Conservation (phyloP, 2,329 filamentous ascomycete species). For the Pseudocercospora crystallina region DNA sequence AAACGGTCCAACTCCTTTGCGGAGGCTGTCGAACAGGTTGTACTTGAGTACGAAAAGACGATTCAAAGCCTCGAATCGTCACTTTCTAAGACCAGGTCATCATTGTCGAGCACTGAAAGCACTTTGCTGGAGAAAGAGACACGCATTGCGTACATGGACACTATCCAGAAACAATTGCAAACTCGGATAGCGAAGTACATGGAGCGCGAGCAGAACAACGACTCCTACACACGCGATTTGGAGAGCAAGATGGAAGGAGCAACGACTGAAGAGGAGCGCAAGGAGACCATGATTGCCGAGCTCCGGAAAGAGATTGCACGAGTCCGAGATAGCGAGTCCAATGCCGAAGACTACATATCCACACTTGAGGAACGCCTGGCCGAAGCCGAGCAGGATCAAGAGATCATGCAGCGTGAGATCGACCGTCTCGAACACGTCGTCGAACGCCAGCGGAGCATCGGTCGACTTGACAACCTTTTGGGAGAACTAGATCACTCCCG, state of each 20-base stretch:
- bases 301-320: slow-evolving; percentile 88
- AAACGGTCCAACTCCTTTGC: slow-evolving; percentile 96
- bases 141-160: slow-evolving; percentile 89
- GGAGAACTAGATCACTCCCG: slow-evolving; percentile 71
- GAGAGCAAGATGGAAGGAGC: slow-evolving; percentile 89
- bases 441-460: slow-evolving; percentile 89
- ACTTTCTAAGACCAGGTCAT: slow-evolving; percentile 80
- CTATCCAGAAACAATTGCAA: slow-evolving; percentile 86
- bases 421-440: slow-evolving; percentile 92
- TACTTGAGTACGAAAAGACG: slow-evolving; percentile 97
- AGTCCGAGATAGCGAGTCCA: slow-evolving; percentile 83
- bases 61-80: slow-evolving; percentile 92
- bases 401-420: slow-evolving; percentile 95
- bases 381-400: slow-evolving; percentile 92
- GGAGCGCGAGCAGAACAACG: slow-evolving; percentile 87
- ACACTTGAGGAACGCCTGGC: slow-evolving; percentile 93
- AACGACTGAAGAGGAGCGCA: slow-evolving; percentile 89
- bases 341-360: slow-evolving; percentile 94
- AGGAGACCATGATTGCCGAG: slow-evolving; percentile 78
- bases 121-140: slow-evolving; percentile 88
- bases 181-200: slow-evolving; percentile 86
- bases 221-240: slow-evolving; percentile 87
- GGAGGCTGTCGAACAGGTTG: slow-evolving; percentile 91
- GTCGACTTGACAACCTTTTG: slow-evolving; percentile 88
- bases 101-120: slow-evolving; percentile 81